Evolutionary conservation across 2,329 filamentous ascomycete genomes (phyloP), one percentile per base, ranked within the genome.

Genomic region (Nigrospora oryzae): DNA sequence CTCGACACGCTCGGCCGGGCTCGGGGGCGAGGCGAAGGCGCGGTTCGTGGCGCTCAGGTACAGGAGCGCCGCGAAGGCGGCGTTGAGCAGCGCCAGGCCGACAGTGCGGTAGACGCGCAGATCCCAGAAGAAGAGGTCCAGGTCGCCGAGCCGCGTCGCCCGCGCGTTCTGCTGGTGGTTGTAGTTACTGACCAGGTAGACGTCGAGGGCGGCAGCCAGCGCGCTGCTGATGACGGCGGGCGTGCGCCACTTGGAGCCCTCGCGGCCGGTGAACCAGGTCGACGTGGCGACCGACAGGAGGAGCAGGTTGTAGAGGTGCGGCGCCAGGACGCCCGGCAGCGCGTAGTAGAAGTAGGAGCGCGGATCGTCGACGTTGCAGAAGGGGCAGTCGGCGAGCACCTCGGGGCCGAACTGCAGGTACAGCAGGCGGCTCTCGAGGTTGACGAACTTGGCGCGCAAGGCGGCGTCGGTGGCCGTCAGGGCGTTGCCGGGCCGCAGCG

Each of bases 351-450:
- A 74, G 68, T 89, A 96, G 36, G 77, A 79, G 34, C 69, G 70
- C 5, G 80, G 74, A 40, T 86, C 80, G 47, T 86, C 82, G n/a
- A 79, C 67, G 42, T 69, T 73, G 74, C 90, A 96, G 68, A 95
- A 95, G n/a, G 79, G 75, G 63, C 90, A 97, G 47, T 80, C 72
- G 17, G 82, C 71, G 34, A 97, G 63, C 10, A 83, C 79, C 32
- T 78, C 73, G 0, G 89, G 87, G 3, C 93, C 93, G 64, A 81
- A 94, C 47, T 85, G 81, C 43, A 94, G 74, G 67, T 96, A 97
- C 8, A 95, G 71, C 47, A 93, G 75, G 44, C 87, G 77, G 40
- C 84, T 84, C 52, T 88, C 81, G 44, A 83, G 67, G 48, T 77
- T 83, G 53, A 79, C 75, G 58, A 97, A 82, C 54, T 83, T 83